phyloP scores from a whole-genome alignment of 495 filamentous ascomycete species.

The Pyrenopolyporus hunteri region DNA sequence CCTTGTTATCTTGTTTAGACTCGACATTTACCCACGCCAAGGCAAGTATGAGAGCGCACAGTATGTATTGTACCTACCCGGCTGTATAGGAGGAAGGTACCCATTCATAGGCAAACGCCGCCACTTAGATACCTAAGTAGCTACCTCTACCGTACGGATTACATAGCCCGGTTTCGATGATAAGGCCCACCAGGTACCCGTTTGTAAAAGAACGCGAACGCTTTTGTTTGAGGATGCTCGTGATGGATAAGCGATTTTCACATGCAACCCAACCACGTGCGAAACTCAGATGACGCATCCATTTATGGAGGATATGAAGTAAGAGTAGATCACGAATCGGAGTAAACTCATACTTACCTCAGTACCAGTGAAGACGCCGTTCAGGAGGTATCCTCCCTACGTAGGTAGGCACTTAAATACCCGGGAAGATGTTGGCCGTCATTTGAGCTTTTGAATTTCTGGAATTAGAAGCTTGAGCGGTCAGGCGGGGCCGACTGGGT shows the following conservation, averaged over 20 bases:
- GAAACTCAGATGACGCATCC: not conserved
- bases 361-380: too few species aligned
- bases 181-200: constrained; percentile 19
- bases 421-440: too few species aligned
- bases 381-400: not conserved
- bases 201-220: constrained; percentile 5
- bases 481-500: not conserved
- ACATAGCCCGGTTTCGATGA: constrained; percentile 8
- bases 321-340: too few species aligned
- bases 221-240: constrained; percentile 1
- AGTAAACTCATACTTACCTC: too few species aligned
- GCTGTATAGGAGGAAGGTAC: too few species aligned
- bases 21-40: not conserved
- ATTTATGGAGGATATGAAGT: too few species aligned
- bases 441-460: not conserved
- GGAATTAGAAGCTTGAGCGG: not conserved
- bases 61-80: too few species aligned
- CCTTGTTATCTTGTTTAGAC: constrained; percentile 3
- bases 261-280: constrained; percentile 25
- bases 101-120: too few species aligned
- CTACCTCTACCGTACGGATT: too few species aligned
- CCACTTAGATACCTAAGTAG: too few species aligned
- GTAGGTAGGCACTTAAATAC: not conserved
- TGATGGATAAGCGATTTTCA: constrained; percentile 31
- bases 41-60: not conserved